These are phyloP conservation scores for Thalassiosira profunda DNA, from an alignment of 108 stramenopile species.

Conservation along the genomic window DNA sequence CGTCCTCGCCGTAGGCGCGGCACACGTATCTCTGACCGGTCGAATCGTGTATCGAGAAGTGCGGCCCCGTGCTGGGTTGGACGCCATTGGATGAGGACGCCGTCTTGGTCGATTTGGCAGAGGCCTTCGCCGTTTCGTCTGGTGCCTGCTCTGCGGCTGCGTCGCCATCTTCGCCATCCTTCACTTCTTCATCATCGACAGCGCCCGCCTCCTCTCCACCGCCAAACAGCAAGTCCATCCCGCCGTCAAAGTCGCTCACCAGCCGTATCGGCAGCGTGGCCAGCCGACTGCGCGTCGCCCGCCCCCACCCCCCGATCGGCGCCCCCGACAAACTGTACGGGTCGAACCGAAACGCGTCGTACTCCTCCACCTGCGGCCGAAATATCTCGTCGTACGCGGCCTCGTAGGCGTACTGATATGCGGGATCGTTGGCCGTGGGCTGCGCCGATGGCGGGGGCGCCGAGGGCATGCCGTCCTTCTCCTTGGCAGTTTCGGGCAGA, in stretches of 20 bases:
- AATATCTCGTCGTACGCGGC: no score
- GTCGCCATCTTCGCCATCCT: background rate
- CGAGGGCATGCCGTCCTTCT: no score
- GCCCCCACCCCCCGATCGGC: conserved; percentile 82
- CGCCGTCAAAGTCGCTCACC: conserved; percentile 37
- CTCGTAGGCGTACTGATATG: no score
- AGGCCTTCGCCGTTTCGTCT: background rate
- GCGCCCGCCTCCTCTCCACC: background rate
- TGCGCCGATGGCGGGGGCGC: no score
- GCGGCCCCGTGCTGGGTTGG: conserved; percentile 30
- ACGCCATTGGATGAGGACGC: background rate
- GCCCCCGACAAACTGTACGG: conserved; percentile 64
- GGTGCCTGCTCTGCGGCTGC: background rate
- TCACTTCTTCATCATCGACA: background rate
- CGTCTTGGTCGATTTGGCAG: background rate
- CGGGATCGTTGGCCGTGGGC: no score
- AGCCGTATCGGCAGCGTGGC: conserved; percentile 67
- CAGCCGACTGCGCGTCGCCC: conserved; percentile 74
- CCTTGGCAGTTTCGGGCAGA: no score
- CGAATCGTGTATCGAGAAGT: conserved; percentile 62
- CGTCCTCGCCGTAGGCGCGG: conserved; percentile 75
- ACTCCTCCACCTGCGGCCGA: conserved; percentile 32
- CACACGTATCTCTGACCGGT: conserved; percentile 71
- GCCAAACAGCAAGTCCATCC: background rate
- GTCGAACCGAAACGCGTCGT: conserved; percentile 40